Conservation (phyloP, 192 early-diverging fungal species). For the Backusella luteola region DNA sequence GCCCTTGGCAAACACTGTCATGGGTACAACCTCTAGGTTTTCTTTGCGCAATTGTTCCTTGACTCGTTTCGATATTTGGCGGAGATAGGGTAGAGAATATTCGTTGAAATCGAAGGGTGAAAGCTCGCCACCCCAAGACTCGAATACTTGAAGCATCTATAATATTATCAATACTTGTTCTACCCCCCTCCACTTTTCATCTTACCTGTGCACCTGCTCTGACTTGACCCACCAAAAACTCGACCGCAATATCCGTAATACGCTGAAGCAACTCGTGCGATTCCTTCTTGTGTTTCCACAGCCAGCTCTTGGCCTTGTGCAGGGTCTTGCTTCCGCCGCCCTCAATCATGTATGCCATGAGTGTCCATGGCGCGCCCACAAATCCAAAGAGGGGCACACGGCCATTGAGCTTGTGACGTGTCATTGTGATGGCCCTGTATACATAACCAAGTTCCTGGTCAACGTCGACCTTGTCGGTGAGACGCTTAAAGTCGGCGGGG, state of each 20-base stretch:
- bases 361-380: constrained; percentile 96
- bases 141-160: constrained; percentile 95
- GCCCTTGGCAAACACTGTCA: constrained; percentile 91
- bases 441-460: constrained; percentile 82
- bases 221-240: constrained; percentile 89
- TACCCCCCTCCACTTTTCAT: not conserved
- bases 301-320: constrained; percentile 89
- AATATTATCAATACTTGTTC: not conserved
- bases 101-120: constrained; percentile 74
- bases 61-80: constrained; percentile 76
- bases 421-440: constrained; percentile 92
- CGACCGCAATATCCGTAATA: constrained; percentile 82
- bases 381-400: constrained; percentile 94
- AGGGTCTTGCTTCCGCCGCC: constrained; percentile 93
- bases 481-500: constrained; percentile 69
- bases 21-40: constrained; percentile 63
- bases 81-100: constrained; percentile 90
- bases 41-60: constrained; percentile 50
- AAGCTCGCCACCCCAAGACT: constrained; percentile 95
- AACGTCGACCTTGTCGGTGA: constrained; percentile 67
- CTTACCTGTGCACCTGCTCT: constrained; percentile 92
- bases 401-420: constrained; percentile 79
- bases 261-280: constrained; percentile 75
- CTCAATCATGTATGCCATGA: constrained; percentile 99
- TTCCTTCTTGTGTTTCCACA: constrained; percentile 74